Evolutionary conservation across 148 eudicot species (phyloP), one percentile per base, ranked within the genome.

Genomic region (Diospyros lotus): DNA sequence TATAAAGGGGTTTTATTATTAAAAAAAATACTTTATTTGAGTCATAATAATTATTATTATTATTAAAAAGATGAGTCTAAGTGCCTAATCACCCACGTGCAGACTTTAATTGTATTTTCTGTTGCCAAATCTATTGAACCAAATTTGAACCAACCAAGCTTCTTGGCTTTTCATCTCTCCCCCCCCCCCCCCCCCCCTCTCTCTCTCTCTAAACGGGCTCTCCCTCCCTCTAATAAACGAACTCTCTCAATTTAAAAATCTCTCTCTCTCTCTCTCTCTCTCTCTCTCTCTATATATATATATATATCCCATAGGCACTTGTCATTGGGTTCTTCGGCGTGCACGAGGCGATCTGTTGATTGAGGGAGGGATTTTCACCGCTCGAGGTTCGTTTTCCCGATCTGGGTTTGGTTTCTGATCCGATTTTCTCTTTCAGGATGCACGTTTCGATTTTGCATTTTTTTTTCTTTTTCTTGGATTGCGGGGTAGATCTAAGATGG

Each of bases 361-460:
- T 28, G 28, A 28, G 61, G 46, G 38, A 59, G 67, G 48, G 75
- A 48, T 13, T 61, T 28, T 7, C 52, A n/a, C 12, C 13, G 66
- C 45, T 45, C 75, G 46, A 73, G 75, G 75, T 73, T 14, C 59
- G 43, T 73, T 10, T 45, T 38, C 62, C 59, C 10, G 52, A 73
- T 58, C 39, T 52, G 51, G 50, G 44, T 43, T 43, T 58, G 40
- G 40, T 28, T 17, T 58, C 54, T 48, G 59, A 3, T 15, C 18
- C 6, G 8, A 8, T 44, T 71, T 59, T 2, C 6, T 14, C 42
- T 45, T 58, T 44, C 46, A 0, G 44, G 53, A 38, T 68, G 59
- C 28, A 28, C 28, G 28, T 14, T 53, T 53, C 3, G 38, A 45
- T 40, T 13, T 38, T 54, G 65, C 7, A 10, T 43, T 71, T 1